These are phyloP conservation scores for Vaccinium corymbosum DNA, from an alignment of 148 eudicot species.

Conservation along the genomic window DNA sequence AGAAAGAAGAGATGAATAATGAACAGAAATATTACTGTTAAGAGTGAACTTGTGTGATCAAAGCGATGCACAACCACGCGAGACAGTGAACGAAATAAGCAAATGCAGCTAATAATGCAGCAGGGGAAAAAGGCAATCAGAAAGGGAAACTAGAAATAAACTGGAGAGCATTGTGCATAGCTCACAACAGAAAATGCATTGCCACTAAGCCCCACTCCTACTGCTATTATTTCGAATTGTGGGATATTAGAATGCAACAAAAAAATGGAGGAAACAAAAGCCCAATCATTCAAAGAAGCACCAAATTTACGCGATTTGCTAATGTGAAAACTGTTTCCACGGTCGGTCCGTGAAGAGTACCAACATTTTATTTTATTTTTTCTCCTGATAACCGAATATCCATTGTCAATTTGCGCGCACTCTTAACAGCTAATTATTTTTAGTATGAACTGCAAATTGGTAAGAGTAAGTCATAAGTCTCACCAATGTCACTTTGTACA, in stretches of 20 bases:
- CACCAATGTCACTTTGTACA: neutral
- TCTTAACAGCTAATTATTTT: too few species aligned
- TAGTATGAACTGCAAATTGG: neutral
- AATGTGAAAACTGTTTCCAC: too few species aligned
- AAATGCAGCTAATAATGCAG: conserved; percentile 1
- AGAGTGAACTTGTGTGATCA: neutral
- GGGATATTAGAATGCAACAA: too few species aligned
- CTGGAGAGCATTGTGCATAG: neutral
- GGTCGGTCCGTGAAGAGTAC: too few species aligned
- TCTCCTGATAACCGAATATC: too few species aligned
- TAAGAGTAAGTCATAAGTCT: neutral
- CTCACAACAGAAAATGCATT: neutral
- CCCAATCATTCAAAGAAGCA: too few species aligned
- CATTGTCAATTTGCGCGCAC: too few species aligned
- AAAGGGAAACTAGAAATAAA: too few species aligned
- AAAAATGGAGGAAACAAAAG: too few species aligned
- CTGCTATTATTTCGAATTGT: neutral
- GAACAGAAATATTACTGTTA: neutral
- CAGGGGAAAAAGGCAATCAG: neutral
- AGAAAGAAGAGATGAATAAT: conserved; percentile 1
- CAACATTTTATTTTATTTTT: too few species aligned
- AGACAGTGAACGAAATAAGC: neutral
- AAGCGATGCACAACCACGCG: neutral
- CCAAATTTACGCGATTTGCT: too few species aligned
- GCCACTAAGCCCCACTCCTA: neutral